Percentiles rank a stretch among this genome's conserved stretches.
Conservation (phyloP, 2,329 filamentous ascomycete genomes). For the Zopfia rhizophila region DNA sequence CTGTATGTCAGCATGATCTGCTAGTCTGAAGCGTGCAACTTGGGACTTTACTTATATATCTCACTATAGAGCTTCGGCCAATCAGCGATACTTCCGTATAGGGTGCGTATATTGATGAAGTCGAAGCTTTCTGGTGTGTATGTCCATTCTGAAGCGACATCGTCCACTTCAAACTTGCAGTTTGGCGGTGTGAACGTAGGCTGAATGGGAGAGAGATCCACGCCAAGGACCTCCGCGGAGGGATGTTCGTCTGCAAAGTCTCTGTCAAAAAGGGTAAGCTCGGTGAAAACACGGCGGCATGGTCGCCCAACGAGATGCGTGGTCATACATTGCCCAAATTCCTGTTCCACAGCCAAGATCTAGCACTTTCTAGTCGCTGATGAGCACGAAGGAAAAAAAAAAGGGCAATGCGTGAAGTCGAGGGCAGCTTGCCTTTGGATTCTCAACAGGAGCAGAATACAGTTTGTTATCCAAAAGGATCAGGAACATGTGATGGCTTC, state of each 20-base stretch:
- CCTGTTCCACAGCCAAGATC: conserved; percentile 42
- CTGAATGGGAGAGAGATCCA: conserved; percentile 60
- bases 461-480: conserved; percentile 35
- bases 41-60: conserved; percentile 27
- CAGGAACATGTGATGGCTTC: conserved; percentile 35
- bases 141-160: conserved; percentile 53
- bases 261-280: not conserved
- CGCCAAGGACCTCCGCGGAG: conserved; percentile 55
- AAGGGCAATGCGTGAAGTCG: not conserved
- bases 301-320: not conserved
- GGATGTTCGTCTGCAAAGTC: conserved; percentile 15
- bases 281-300: not conserved
- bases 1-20: not conserved
- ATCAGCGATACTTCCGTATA: conserved; percentile 56
- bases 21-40: not conserved
- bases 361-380: conserved; percentile 26
- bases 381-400: not conserved
- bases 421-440: conserved; percentile 12
- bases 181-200: conserved; percentile 57
- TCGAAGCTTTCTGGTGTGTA: conserved; percentile 43
- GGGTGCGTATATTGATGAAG: conserved; percentile 56
- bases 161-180: conserved; percentile 58
- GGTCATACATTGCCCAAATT: conserved; percentile 32
- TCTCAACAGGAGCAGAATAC: conserved; percentile 33
- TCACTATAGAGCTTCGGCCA: conserved; percentile 53